phyloP scores from a whole-genome alignment of 2,329 filamentous ascomycete genomes.

The Paradendryphiella salina region DNA sequence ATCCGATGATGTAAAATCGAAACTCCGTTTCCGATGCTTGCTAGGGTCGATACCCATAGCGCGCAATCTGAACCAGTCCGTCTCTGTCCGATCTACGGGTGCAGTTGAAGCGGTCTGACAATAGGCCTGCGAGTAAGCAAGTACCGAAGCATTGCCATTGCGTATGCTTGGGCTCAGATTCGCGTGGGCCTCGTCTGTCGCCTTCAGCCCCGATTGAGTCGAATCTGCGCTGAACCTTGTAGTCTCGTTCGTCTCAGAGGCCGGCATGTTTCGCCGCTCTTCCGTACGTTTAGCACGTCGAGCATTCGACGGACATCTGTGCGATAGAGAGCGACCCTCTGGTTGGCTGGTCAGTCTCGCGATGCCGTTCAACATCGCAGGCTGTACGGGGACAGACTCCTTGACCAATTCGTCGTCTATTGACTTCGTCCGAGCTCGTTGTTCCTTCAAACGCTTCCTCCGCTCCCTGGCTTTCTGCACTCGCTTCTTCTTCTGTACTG shows the following conservation, averaged over 20 bases:
- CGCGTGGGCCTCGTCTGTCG: not conserved
- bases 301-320: slow-evolving; percentile 23
- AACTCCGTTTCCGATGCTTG: slow-evolving; percentile 39
- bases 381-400: slow-evolving; percentile 1
- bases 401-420: slow-evolving; percentile 9
- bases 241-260: slow-evolving; percentile 1
- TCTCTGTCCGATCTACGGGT: slow-evolving; percentile 51
- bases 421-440: slow-evolving; percentile 17
- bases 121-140: slow-evolving; percentile 33
- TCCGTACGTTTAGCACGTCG: slow-evolving; percentile 26
- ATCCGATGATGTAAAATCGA: slow-evolving; percentile 29
- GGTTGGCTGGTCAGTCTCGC: slow-evolving; percentile 2
- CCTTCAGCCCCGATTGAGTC: not conserved
- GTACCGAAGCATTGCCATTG: slow-evolving; percentile 1
- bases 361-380: not conserved
- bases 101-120: slow-evolving; percentile 23
- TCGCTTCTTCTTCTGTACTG: slow-evolving; percentile 32
- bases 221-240: not conserved
- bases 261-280: slow-evolving; percentile 14
- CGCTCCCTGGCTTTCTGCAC: slow-evolving; percentile 26
- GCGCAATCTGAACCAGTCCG: slow-evolving; percentile 57
- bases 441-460: slow-evolving; percentile 31
- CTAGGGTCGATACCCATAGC: slow-evolving; percentile 52
- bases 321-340: slow-evolving; percentile 11
- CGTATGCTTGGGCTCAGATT: slow-evolving; percentile 8